Evolutionary conservation across 2,329 filamentous ascomycete genomes (phyloP), one percentile per base, ranked within the genome.

Genomic region (Trichoderma breve): DNA sequence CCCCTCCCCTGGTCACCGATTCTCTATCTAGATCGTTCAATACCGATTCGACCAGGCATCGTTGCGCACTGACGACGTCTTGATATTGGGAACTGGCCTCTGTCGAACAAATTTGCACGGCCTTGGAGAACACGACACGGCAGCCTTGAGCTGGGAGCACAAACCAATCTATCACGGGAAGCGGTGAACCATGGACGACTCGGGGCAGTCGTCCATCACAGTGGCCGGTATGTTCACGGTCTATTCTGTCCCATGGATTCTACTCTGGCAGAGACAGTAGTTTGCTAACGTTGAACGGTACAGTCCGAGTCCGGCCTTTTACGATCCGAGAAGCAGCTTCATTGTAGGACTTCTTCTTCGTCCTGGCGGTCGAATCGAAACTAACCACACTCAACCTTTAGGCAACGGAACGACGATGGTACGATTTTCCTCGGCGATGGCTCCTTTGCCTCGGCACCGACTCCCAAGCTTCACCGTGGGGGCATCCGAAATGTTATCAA

Each of bases 371-470:
- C n/a, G 8, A 28, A n/a, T 32, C 15, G 36, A 66, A 47, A 66
- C 70, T 75, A 30, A 76, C 67, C 55, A 53, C 21, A 2, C 47
- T 24, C 34, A 43, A 6, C 26, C 6, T 26, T 15, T 32, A 90
- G 88, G 76, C 86, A 90, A 66, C 89, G 87, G 79, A 88, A 83
- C 78, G 95, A 99, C 77, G 95, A 98, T 81, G 91, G 91, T 69
- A 94, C 93, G 6, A 82, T 97, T 47, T 99, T 99, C 80, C 88
- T 99, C n/a, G 96, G 96, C 73, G 96, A 99, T 81, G 96, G 96
- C 73, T 98, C 95, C 21, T 87, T 99, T 71, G 96, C 96, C n/a
- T 92, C 90, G 60, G 91, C 88, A 15, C 94, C 95, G 0, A 88
- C 93, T 1, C 95, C 95, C 0, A 97, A 95, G 79, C 87, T 97